Base-by-base conservation (phyloP, 306 rosid genomes). In the Sechiopsis laciniata region DNA sequence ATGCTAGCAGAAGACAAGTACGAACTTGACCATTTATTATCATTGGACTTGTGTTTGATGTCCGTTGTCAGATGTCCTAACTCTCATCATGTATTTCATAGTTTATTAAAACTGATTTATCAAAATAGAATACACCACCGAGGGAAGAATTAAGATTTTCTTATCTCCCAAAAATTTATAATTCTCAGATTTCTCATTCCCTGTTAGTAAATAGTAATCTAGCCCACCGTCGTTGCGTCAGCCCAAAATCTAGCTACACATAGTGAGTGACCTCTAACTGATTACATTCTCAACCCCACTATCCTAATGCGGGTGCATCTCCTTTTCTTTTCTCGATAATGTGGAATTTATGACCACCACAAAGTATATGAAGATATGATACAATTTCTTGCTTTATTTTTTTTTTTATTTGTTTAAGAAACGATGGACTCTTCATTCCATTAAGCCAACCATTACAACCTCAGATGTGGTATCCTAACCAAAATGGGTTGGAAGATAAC, bases 1-100 rank as follows among this genome's bases (percentile, higher is more conserved):
- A 86, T 74, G 73, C 91, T 72, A 77, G 96, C 81, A 89, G 91
- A 85, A 88, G 99, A 85, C 99, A 91, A 81, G 99, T 94, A 77
- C 80, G 73, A 68, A 68, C 37, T 68, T 68, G 48, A 14, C 40
- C 17, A 15, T 60, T 60, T 42, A 29, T 60, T 60, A 14, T 63
- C 17, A 16, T 35, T 21, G 10, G 19, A 13, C n/a, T 26, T 60
- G 45, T 60, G 19, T 11, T 26, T 11, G 20, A 60, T 1, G 45
- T 60, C 32, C 15, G n/a, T 59, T 2, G 10, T 13, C 65, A 59
- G 35, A 24, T 59, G 10, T 12, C 29, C 24, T 59, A 59, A 9
- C 37, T 26, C 29, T 26, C 2, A 26, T 26, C 29, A 13, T 24
- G 17, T 11, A 59, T 24, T 59, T 12, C 21, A 54, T 19, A 54